Evolutionary conservation across 2,329 filamentous ascomycete species (phyloP), one percentile per base, ranked within the genome.

Genomic region (Colletotrichum sp.): DNA sequence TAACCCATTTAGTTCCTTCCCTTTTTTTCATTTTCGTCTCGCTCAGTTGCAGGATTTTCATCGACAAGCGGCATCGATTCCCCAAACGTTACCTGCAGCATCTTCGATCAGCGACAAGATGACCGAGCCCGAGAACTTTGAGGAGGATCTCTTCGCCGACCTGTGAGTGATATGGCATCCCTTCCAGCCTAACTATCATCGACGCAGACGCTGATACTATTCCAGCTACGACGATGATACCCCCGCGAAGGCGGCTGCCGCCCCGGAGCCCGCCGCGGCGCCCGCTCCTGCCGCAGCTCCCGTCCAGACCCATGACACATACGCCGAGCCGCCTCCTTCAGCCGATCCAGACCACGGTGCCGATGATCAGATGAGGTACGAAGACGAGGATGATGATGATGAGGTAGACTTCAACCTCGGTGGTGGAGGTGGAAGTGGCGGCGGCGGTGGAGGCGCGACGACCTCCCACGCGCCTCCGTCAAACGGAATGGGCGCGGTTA

Each of bases 101-200:
- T 24, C n/a, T 39, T 34, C 44, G 49, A 39, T 52, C 24, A 34
- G 9, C 60, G 73, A 77, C 83, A 89, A 66, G 81, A 97, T 96
- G 95, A 92, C 95, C 64, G 95, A 97, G 82, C 89, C 91, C 69
- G 95, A 96, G 82, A 95, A 95, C 80, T 93, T 95, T 80, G 96
- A 98, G 80, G 96, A 98, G 82, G 96, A 98, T 90, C 94, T 98
- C 86, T 98, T 98, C 86, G 96, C 96, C 81, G 96, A 98, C 87
- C 92, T 98, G 96, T 98, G 89, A 87, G 95, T 80, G 24, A 59
- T 65, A 59, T 65, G 26, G 60, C 24, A 26, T n/a, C 5, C 15
- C 30, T 26, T 36, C 24, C 44, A 21, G 30, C 89, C 76, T 49
- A 49, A 71, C 66, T 49, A 70, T 34, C 16, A 62, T 24, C 52